Evolutionary conservation across 1,284 basidiomycete species (phyloP).

Genomic region (Cutaneotrichosporon spelunceum): DNA sequence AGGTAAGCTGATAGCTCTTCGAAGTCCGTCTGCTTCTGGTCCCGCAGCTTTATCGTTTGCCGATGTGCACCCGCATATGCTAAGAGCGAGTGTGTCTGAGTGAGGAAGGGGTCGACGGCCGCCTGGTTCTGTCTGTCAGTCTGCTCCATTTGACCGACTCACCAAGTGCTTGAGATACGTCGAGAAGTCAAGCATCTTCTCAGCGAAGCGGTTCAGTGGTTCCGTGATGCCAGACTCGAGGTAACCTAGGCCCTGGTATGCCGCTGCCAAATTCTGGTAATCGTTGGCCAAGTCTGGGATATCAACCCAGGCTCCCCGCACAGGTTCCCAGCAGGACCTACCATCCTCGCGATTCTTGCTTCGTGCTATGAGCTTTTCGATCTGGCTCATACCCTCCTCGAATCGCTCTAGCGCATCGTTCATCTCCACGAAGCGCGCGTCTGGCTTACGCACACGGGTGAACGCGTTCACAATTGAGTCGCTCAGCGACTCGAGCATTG

Average conservation of each 20-base stretch:
- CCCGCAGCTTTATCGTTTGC: conserved; percentile 85
- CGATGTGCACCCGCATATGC: conserved; percentile 86
- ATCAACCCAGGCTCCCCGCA: conserved; percentile 5
- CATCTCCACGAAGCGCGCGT: conserved; percentile 90
- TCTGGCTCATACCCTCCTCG: conserved; percentile 78
- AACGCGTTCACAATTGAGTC: conserved; percentile 91
- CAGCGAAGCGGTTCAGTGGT: conserved; percentile 91
- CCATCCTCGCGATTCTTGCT: conserved; percentile 75
- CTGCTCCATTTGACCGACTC: conserved; percentile 36
- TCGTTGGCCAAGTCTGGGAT: conserved; percentile 84
- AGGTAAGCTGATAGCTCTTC: conserved; percentile 96
- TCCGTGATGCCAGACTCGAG: conserved; percentile 97
- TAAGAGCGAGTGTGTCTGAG: conserved; percentile 82
- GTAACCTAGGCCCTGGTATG: conserved; percentile 93
- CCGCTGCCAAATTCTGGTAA: conserved; percentile 93
- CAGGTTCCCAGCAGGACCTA: conserved; percentile 56
- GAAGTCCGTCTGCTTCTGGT: conserved; percentile 98
- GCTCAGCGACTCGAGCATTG: conserved; percentile 89
- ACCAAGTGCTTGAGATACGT: conserved; percentile 77
- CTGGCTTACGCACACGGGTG: conserved; percentile 89
- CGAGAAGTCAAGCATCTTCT: conserved; percentile 88
- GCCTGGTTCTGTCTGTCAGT: conserved; percentile 64
- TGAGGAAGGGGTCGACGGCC: conserved; percentile 79
- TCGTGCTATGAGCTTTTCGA: conserved; percentile 76
- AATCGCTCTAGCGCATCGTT: conserved; percentile 87